Base-by-base conservation (phyloP, 148 eudicot genomes). In the Polygonum maritimum region DNA sequence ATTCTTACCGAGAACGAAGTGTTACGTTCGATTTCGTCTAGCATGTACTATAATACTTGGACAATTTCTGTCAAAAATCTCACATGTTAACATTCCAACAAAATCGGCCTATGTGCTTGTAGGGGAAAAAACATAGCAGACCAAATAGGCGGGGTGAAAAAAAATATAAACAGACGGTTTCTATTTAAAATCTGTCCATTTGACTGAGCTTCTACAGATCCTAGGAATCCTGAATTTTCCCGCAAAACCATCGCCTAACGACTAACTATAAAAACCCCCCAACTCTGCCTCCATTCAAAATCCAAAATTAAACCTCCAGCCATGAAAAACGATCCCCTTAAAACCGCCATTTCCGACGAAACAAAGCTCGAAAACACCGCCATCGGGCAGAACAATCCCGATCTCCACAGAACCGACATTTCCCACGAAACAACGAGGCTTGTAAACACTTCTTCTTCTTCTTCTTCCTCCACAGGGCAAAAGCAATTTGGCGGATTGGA, bases 201-300 rank as follows among this genome's bases (percentile, higher is more conserved):
- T 62, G 39, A 62, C 71, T 38, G 71, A 44, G 71, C 21, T 38
- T 67, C 10, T 67, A 60, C 69, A 60, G 69, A 60, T 26, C 67
- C 67, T 36, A 26, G 26, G 38, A 60, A 60, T 11, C 36, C 44
- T 67, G n/a, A 60, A n/a, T 6, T 21, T 10, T 19, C 44, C 71
- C 44, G 41, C 71, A 10, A 67, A 67, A 36, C 10, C 3, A 18
- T 36, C 44, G 44, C 71, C 71, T 26, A 33, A 44, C 71, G 3
- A 15, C 4, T 38, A 5, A 16, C 16, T 67, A 67, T 67, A 67
- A 67, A 36, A 67, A 14, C 71, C 71, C 31, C 31, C 31, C 19
- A 35, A 15, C n/a, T 33, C 6, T 35, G 41, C 71, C 15, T 41
- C 45, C 45, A 36, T 38, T 65, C 71, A 65, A 65, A 62, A 40